These are phyloP conservation scores for Euphrasia arctica DNA, from an alignment of 305 asterid genomes.

Conservation along the genomic window DNA sequence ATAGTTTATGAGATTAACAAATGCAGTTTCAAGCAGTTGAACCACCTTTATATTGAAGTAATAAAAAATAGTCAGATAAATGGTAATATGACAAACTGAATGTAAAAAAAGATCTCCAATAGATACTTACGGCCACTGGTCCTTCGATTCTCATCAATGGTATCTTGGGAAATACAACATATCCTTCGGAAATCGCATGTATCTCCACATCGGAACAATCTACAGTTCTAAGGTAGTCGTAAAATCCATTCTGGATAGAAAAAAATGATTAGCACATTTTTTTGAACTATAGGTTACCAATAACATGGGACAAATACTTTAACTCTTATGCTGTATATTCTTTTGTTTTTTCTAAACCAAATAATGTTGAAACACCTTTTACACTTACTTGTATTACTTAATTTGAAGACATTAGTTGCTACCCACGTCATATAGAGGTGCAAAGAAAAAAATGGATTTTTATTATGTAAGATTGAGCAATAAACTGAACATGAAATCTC, in stretches of 20 bases:
- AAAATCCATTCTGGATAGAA: slow-evolving; percentile 70
- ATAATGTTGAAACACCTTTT: not conserved
- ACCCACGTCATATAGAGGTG: no score
- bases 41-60: slow-evolving; percentile 60
- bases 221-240: slow-evolving; percentile 66
- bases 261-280: slow-evolving; percentile 23
- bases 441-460: not conserved
- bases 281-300: slow-evolving; percentile 17
- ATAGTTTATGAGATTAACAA: slow-evolving; percentile 83
- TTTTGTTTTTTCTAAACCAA: slow-evolving; percentile 5
- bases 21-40: slow-evolving; percentile 92
- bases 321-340: not conserved
- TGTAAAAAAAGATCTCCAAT: not conserved
- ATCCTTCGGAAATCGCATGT: slow-evolving; percentile 91
- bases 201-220: slow-evolving; percentile 91
- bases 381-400: not conserved
- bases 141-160: slow-evolving; percentile 98
- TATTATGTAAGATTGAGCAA: not conserved
- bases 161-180: slow-evolving; percentile 89
- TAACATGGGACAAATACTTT: not conserved
- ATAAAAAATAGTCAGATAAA: slow-evolving; percentile 12
- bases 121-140: slow-evolving; percentile 87
- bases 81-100: slow-evolving; percentile 14
- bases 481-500: not conserved
- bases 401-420: no score